Evolutionary conservation across 495 filamentous ascomycete genomes (phyloP).

Genomic region (Annulohypoxylon bovei): DNA sequence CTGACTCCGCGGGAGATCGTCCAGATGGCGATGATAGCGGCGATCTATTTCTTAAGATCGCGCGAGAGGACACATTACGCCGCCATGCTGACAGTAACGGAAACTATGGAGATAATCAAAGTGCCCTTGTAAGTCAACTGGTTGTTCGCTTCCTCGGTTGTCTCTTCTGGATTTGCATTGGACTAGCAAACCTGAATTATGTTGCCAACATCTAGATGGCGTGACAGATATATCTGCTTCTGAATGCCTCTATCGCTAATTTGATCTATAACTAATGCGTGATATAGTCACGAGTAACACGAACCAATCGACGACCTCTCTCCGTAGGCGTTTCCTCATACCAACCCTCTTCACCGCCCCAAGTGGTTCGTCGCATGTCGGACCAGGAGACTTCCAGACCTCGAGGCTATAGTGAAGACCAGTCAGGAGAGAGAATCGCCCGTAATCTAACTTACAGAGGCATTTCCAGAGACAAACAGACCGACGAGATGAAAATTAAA

Average conservation of each 20-base stretch:
- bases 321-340: slow-evolving; percentile 53
- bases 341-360: slow-evolving; percentile 52
- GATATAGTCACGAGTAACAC: slow-evolving; percentile 52
- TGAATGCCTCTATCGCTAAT: background rate
- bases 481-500: slow-evolving; percentile 41
- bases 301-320: slow-evolving; percentile 55
- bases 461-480: slow-evolving; percentile 39
- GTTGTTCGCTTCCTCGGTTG: slow-evolving; percentile 18
- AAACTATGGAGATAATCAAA: slow-evolving; percentile 47
- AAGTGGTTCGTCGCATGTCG: slow-evolving; percentile 54
- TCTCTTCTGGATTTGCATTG: slow-evolving; percentile 8
- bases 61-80: slow-evolving; percentile 57
- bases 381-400: slow-evolving; percentile 55
- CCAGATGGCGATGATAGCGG: slow-evolving; percentile 58
- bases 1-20: slow-evolving; percentile 53
- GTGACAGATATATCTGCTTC: background rate
- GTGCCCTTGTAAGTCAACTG: slow-evolving; percentile 53
- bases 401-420: slow-evolving; percentile 45
- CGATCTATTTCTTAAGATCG: slow-evolving; percentile 65
- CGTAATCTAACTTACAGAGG: slow-evolving; percentile 47
- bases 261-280: slow-evolving; percentile 25
- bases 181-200: background rate
- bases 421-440: slow-evolving; percentile 39
- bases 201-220: background rate
- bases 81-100: slow-evolving; percentile 45